Percentiles rank a stretch among this genome's conserved stretches.
These are phyloP conservation scores for Periconia sp. DNA, from an alignment of 2,329 filamentous ascomycete genomes.

Conservation along the genomic window DNA sequence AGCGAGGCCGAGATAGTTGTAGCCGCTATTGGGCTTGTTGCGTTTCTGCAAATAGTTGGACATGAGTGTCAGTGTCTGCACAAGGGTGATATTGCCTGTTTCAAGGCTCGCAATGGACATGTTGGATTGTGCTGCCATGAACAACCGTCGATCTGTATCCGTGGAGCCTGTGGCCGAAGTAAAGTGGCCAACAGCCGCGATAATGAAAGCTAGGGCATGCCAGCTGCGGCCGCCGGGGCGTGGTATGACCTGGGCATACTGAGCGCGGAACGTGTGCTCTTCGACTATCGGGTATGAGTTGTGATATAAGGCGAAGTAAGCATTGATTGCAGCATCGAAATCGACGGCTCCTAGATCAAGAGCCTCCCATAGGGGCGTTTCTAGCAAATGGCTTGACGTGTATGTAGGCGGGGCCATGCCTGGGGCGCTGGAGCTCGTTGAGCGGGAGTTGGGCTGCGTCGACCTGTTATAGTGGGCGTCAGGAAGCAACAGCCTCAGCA, in stretches of 20 bases:
- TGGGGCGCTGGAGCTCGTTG: slow-evolving; percentile 1
- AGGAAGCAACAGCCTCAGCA: slow-evolving; percentile 40
- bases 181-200: slow-evolving; percentile 8
- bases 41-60: slow-evolving; percentile 59
- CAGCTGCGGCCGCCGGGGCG: slow-evolving; percentile 8
- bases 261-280: slow-evolving; percentile 7
- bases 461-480: slow-evolving; percentile 7
- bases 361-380: slow-evolving; percentile 9
- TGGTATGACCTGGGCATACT: slow-evolving; percentile 7
- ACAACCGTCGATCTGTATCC: slow-evolving; percentile 40
- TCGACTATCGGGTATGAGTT: slow-evolving; percentile 7
- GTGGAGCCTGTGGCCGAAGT: slow-evolving; percentile 6
- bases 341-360: slow-evolving; percentile 4
- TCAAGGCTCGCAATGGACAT: slow-evolving; percentile 56
- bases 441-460: not conserved
- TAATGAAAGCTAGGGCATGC: slow-evolving; percentile 10
- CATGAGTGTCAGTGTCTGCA: slow-evolving; percentile 55
- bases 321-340: slow-evolving; percentile 7
- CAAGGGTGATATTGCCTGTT: slow-evolving; percentile 56
- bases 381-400: slow-evolving; percentile 33
- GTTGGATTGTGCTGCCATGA: slow-evolving; percentile 54
- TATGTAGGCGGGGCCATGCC: too few species aligned
- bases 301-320: slow-evolving; percentile 9
- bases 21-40: slow-evolving; percentile 59
- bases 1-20: slow-evolving; percentile 57